Evolutionary conservation across 345 rosid species (phyloP).

Genomic region (Populus nigra): DNA sequence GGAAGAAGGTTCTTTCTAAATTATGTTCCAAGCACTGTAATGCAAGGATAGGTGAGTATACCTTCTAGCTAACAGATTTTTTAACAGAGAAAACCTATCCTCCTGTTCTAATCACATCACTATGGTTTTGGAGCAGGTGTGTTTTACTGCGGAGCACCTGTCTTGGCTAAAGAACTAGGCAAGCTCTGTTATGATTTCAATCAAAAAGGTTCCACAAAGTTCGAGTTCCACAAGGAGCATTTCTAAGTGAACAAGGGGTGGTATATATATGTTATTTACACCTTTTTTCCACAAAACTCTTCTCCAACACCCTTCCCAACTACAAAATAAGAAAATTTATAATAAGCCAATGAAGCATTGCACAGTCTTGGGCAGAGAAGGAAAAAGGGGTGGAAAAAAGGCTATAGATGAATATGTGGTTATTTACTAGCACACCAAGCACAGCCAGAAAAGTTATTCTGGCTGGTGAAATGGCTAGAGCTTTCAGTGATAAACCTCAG

Average conservation of each 20-base stretch:
- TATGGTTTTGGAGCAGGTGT: conserved; percentile 58
- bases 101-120: background rate
- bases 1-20: conserved; percentile 86
- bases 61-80: background rate
- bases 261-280: background rate
- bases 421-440: background rate
- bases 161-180: conserved; percentile 84
- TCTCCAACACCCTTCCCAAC: background rate
- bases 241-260: conserved; percentile 36
- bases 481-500: background rate
- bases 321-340: conserved; percentile 4
- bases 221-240: conserved; percentile 97
- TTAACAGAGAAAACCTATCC: background rate
- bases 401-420: background rate
- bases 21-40: conserved; percentile 82
- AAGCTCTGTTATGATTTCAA: conserved; percentile 88
- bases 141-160: conserved; percentile 95
- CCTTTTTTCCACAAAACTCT: background rate
- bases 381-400: background rate
- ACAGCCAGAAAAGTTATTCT: background rate
- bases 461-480: conserved; percentile 15
- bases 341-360: conserved; percentile 28
- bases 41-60: conserved; percentile 77
- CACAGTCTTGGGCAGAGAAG: conserved; percentile 24
- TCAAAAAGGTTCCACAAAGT: conserved; percentile 88